Conservation (phyloP, 2,329 filamentous ascomycete genomes). For the Xylariaceae sp. region DNA sequence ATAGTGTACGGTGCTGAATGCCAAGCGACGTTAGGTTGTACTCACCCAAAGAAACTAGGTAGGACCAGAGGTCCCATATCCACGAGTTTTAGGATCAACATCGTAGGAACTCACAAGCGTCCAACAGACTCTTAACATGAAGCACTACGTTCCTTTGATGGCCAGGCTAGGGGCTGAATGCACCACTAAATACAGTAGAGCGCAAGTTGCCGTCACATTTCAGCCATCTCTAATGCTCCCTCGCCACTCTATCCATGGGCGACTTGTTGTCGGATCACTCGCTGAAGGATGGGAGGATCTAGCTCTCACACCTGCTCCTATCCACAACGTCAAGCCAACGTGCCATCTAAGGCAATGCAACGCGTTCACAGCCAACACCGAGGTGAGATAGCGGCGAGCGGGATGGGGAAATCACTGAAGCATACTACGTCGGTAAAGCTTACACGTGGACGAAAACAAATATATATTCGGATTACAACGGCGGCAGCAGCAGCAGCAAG, state of each 20-base stretch:
- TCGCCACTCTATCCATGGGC: constrained; percentile 1
- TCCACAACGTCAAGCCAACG: constrained; percentile 18
- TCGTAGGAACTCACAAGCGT: background rate
- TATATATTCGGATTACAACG: constrained; percentile 30
- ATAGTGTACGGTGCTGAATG: background rate
- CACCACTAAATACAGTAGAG: constrained; percentile 7
- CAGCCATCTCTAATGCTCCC: constrained; percentile 6
- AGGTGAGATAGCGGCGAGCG: constrained; percentile 14
- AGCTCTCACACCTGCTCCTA: constrained; percentile 11
- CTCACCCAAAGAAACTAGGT: background rate
- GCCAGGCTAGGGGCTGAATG: background rate
- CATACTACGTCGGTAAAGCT: constrained; percentile 16
- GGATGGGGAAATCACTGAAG: constrained; percentile 14
- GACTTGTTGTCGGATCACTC: background rate
- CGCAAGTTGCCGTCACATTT: constrained; percentile 10
- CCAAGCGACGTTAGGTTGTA: background rate
- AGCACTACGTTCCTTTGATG: background rate
- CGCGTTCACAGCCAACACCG: constrained; percentile 19
- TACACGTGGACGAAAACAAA: constrained; percentile 27
- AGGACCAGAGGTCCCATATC: background rate
- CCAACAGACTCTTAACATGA: background rate
- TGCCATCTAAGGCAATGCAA: constrained; percentile 22
- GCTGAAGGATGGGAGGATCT: constrained; percentile 19
- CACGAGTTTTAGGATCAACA: background rate
- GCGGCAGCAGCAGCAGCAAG: constrained; percentile 13